Evolutionary conservation across 2,329 filamentous ascomycete species (phyloP), one percentile per base, ranked within the genome.

Genomic region (Akanthomyces muscarius): DNA sequence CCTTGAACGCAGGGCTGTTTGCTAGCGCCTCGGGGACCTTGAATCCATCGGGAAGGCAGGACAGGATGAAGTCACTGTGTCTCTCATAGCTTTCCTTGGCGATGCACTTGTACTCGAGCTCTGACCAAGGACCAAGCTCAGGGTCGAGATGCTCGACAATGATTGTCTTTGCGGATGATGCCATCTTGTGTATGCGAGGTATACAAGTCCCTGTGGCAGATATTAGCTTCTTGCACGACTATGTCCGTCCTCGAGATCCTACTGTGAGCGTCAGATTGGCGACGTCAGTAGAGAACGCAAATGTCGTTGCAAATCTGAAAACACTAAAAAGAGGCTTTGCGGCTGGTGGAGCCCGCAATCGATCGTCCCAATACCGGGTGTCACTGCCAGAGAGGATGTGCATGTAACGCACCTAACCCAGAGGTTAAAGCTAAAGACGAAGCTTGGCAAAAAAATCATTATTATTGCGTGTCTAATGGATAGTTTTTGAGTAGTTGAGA

Each of bases 61-160:
- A 96, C 64, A 97, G 85, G 68, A 91, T 85, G 75, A 98, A 97
- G 58, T 81, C 81, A 62, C 87, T 85, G 41, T 85, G 84, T 4
- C 85, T 78, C 28, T 83, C 82, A 66, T 86, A 80, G 59, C 90
- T 92, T 80, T 99, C 95, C 65, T 84, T 81, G 58, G 92, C 92
- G 73, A 99, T 97, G 71, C 89, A 86, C 62, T 86, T 80, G 79
- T 99, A 99, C 79, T 99, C 95, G 60, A 98, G 85, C 67, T 91
- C 87, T 28, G 95, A 98, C 95, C 95, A 99, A 47, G 87, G 85
- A 41, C 96, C 95, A 36, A 99, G 84, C 77, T 99, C 95, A 47
- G 91, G 89, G 78, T 99, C 95, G 67, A 99, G 87, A 77, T 99
- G 94, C 81, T 98, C 94, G 70, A 98, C 93, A 71, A 98, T 90